Evolutionary conservation across 1,284 basidiomycete genomes (phyloP), one percentile per base, ranked within the genome.

Genomic region (Coriolopsis trogii): DNA sequence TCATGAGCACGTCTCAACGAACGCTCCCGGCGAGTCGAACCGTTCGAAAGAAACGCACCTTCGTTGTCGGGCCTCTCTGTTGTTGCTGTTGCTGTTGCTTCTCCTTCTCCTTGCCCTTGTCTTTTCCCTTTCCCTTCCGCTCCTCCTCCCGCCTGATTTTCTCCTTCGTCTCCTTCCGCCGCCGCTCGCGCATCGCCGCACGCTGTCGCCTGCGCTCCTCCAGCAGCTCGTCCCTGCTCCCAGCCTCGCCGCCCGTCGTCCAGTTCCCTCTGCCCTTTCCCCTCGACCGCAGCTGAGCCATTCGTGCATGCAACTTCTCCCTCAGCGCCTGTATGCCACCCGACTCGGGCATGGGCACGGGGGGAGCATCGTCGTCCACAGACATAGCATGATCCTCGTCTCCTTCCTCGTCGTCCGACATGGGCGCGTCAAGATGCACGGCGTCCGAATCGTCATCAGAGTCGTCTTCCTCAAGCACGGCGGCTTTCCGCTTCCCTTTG

Each of bases 141-240:
- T 79, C 82, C 49, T 83, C 78, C 66, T 85, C 84, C 45, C 73
- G 77, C 54, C 75, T 67, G 43, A 86, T 85, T 71, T 89, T 89
- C 71, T 94, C 93, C 67, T 80, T 89, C 20, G 90, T 89, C 74
- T 91, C 89, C 66, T 88, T 89, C 66, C 93, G 70, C 59, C 94
- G 74, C 53, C 85, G 79, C 67, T 96, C 94, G 24, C 93, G 78
- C 77, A 96, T 79, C 33, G 87, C 83, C 1, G 88, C 93, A 9
- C 92, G 75, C 62, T 90, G 85, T 62, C 71, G 71, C 60, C 93
- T 74, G 47, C 89, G 77, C 68, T 93, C 89, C 63, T 93, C 90
- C 49, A 95, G 70, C 45, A 97, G 68, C 58, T 86, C 91, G 62
- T 95, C 93, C 64, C 81, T 84, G 59, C 82, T 84, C n/a, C 73